These are phyloP conservation scores for Skeletonema costatum DNA, from an alignment of 108 stramenopile species.

Conservation along the genomic window DNA sequence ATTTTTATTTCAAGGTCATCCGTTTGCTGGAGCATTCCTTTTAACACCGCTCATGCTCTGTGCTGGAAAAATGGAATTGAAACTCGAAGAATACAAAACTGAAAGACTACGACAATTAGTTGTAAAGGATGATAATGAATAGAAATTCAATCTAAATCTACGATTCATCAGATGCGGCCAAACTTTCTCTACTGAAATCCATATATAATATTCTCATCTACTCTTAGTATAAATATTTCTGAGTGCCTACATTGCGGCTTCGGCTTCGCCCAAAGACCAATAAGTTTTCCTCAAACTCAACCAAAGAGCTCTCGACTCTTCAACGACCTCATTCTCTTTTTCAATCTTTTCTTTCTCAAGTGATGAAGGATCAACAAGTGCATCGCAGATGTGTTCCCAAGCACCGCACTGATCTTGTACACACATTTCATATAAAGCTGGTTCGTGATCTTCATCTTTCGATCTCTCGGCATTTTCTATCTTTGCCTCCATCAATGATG, in stretches of 20 bases:
- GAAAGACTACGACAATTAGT: constrained; percentile 22
- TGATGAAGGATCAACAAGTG: constrained; percentile 31
- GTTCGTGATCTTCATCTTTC: constrained; percentile 5
- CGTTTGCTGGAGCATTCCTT: constrained; percentile 57
- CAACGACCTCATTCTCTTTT: constrained; percentile 18
- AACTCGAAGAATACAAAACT: constrained; percentile 28
- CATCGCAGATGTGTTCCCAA: constrained; percentile 19
- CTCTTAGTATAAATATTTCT: background rate
- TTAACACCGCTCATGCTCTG: constrained; percentile 72
- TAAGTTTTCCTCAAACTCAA: constrained; percentile 9
- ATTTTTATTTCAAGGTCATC: constrained; percentile 57
- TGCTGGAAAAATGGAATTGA: constrained; percentile 52
- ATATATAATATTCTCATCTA: background rate
- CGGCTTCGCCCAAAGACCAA: background rate
- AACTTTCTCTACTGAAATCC: background rate
- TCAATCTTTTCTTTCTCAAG: constrained; percentile 24
- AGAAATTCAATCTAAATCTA: background rate
- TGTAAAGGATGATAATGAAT: background rate
- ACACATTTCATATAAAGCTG: constrained; percentile 14
- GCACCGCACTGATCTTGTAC: constrained; percentile 28
- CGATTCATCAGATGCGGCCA: no score
- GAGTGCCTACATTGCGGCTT: background rate
- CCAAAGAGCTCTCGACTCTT: constrained; percentile 37
- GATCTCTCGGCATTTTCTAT: constrained; percentile 1
- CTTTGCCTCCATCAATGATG: constrained; percentile 8